Evolutionary conservation across 768 basidiomycete genomes (phyloP), one percentile per base, ranked within the genome.

Genomic region (Rhodotorula paludigena): DNA sequence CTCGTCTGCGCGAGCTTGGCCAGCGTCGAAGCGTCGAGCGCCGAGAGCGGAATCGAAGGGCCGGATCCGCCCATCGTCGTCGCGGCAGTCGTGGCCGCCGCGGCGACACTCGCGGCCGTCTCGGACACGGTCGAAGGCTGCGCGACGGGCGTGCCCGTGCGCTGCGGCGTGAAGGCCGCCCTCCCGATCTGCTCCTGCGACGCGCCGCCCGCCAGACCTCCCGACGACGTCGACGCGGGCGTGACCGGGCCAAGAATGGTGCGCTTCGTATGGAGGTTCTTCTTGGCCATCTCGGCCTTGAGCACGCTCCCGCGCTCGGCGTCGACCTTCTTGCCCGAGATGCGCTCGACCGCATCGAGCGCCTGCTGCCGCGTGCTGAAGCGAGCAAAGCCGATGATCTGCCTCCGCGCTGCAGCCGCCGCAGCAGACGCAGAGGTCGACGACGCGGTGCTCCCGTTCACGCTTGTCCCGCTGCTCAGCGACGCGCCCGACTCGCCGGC

Each of bases 201-300:
- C 42, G 47, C 20, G 32, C 56, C 55, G 52, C 39, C 52, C n/a
- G 47, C 30, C 7, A 48, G 55, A 10, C 61, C 53, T 65, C 23
- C 23, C 36, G 35, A 7, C 38, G n/a, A 1, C 25, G 47, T 5
- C 18, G 33, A 2, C 2, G 33, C 47, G 47, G 18, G 21, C 23
- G 52, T n/a, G 20, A 23, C 12, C 41, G 56, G 57, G 18, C 79
- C 80, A 42, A 89, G 45, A 25, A 21, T 44, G 28, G 23, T 38
- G 36, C 90, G 82, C 81, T 94, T 96, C 28, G 92, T 94, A 76
- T 99, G 94, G 45, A 99, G 79, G 76, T 99, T 98, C 84, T 99
- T 99, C 85, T 98, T 98, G 28, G 96, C 96, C 93, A 99, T 97
- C 80, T 98, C 96, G 30, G 94, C 96, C 78, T 97, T 98, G 45